These are phyloP conservation scores for Claviceps lovelessii DNA, from an alignment of 2,329 filamentous ascomycete species.

Conservation along the genomic window DNA sequence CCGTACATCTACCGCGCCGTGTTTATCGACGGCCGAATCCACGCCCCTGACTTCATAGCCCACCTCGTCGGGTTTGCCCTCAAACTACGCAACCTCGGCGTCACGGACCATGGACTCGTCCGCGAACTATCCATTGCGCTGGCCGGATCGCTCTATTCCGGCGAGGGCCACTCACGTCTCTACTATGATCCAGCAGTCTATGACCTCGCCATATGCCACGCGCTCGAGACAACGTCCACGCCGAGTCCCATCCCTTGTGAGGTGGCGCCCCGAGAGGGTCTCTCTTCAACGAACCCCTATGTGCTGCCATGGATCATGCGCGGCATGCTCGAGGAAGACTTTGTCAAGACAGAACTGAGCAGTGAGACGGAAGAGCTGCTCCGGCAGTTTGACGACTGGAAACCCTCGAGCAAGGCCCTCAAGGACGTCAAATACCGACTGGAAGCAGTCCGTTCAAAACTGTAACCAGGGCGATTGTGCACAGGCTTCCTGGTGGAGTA, in stretches of 20 bases:
- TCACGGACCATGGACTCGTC: conserved; percentile 85
- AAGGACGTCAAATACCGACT: conserved; percentile 93
- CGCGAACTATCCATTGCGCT: conserved; percentile 78
- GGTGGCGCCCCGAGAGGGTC: conserved; percentile 12
- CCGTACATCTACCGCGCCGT: conserved; percentile 93
- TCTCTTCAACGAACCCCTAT: conserved; percentile 61
- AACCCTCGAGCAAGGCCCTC: conserved; percentile 72
- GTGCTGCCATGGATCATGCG: conserved; percentile 92
- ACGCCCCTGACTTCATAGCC: conserved; percentile 85
- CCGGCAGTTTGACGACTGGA: conserved; percentile 88
- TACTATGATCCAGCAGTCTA: conserved; percentile 87
- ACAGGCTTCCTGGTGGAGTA: too few relatives aligned
- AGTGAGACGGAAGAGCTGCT: conserved; percentile 66
- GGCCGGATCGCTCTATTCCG: conserved; percentile 79
- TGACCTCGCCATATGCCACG: conserved; percentile 57
- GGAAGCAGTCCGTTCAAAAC: conserved; percentile 77
- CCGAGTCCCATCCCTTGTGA: conserved; percentile 22
- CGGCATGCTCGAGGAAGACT: conserved; percentile 79
- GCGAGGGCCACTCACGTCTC: conserved; percentile 83
- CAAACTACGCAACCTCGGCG: conserved; percentile 83
- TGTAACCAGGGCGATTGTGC: conserved; percentile 25
- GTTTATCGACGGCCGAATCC: conserved; percentile 84
- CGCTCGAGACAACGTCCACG: conserved; percentile 54
- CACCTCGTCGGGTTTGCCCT: conserved; percentile 86
- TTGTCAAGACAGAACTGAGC: conserved; percentile 68